phyloP scores from a whole-genome alignment of 495 filamentous ascomycete species.

The Penicillium alfredii region DNA sequence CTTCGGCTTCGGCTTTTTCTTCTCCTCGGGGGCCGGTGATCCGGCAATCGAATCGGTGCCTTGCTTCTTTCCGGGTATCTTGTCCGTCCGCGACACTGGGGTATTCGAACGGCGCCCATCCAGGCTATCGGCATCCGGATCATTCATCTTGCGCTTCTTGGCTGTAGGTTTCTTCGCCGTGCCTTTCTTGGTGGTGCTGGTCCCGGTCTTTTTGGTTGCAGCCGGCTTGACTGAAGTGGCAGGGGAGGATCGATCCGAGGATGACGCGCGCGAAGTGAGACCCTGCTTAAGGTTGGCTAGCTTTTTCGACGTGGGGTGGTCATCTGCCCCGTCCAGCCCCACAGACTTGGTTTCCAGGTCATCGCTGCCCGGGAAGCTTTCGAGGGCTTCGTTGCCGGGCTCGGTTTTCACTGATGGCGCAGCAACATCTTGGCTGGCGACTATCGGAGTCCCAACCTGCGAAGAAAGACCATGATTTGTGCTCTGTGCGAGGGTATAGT shows the following conservation, averaged over 20 bases:
- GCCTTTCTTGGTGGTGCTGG: slow-evolving; percentile 47
- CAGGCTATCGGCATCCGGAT: slow-evolving; percentile 41
- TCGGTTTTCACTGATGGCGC: slow-evolving; percentile 36
- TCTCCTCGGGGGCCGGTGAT: slow-evolving; percentile 37
- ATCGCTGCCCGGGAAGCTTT: slow-evolving; percentile 26
- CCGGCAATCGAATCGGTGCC: slow-evolving; percentile 33
- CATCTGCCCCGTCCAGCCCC: slow-evolving; percentile 28
- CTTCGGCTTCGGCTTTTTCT: slow-evolving; percentile 28
- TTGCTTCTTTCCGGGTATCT: slow-evolving; percentile 42
- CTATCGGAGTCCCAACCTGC: no score
- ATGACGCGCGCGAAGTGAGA: slow-evolving; percentile 18
- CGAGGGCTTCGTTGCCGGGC: slow-evolving; percentile 24
- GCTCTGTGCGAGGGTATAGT: no score
- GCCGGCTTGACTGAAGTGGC: slow-evolving; percentile 23
- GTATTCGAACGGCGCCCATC: slow-evolving; percentile 41
- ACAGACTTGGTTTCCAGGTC: slow-evolving; percentile 23
- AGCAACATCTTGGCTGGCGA: no score
- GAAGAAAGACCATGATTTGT: no score
- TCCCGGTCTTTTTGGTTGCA: slow-evolving; percentile 31
- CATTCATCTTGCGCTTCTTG: slow-evolving; percentile 54
- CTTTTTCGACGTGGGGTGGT: slow-evolving; percentile 38
- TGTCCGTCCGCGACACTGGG: slow-evolving; percentile 45
- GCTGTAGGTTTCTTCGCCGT: slow-evolving; percentile 48
- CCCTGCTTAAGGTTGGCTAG: slow-evolving; percentile 37
- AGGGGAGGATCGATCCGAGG: slow-evolving; percentile 25